phyloP scores from a whole-genome alignment of 306 rosid species.

The Quercus dentata region DNA sequence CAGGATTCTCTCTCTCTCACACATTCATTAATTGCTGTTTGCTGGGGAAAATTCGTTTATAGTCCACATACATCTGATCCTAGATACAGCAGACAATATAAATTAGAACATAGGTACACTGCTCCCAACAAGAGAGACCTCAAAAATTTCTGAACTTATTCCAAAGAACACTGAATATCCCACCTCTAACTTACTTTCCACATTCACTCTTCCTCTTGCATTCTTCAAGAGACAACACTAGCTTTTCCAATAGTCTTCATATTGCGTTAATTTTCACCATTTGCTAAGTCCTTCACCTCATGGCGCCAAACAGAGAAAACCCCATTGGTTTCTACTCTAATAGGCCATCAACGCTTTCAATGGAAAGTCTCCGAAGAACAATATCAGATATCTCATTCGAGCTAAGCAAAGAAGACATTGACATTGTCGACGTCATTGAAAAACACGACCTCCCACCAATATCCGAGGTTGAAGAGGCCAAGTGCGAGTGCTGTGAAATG shows the following conservation, averaged over 20 bases:
- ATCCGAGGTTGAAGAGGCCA: constrained; percentile 35
- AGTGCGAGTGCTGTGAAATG: constrained; percentile 72
- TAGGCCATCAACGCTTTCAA: constrained; percentile 17
- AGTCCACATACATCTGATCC: constrained; percentile 18
- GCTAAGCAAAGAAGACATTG: constrained; percentile 12
- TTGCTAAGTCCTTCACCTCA: neutral
- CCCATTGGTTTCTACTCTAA: constrained; percentile 13
- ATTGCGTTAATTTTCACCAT: too few relatives aligned
- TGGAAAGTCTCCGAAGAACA: constrained; percentile 43
- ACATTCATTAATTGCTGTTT: neutral
- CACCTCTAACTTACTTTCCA: neutral
- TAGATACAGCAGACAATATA: constrained; percentile 1
- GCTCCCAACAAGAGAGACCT: neutral
- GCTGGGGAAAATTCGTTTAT: neutral
- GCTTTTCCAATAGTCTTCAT: neutral
- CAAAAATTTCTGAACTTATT: neutral
- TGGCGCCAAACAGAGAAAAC: constrained; percentile 32
- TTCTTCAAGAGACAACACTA: too few relatives aligned
- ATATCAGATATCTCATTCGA: constrained; percentile 37
- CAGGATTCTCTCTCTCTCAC: neutral
- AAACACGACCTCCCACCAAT: constrained; percentile 8
- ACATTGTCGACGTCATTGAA: neutral
- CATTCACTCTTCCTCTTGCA: neutral
- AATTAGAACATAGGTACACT: neutral
- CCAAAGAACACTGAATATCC: neutral